A percentile compares a stretch with the other conserved stretches of the same genome.
These are phyloP conservation scores for Fusarium euwallaceae DNA, from an alignment of 2,329 filamentous ascomycete genomes.

Conservation along the genomic window DNA sequence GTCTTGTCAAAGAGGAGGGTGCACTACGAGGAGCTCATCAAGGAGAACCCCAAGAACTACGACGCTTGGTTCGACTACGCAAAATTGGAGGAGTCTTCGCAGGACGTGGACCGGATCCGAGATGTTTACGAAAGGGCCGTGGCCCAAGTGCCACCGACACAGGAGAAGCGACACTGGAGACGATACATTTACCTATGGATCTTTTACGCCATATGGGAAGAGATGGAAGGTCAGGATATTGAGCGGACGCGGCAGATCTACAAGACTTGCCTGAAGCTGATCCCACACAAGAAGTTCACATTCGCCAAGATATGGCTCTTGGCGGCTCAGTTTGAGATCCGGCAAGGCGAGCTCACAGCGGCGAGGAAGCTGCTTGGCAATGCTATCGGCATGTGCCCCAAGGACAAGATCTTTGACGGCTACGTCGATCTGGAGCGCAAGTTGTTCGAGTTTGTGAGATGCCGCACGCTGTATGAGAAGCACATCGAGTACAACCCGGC, in stretches of 20 bases:
- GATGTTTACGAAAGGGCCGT: slow-evolving; percentile 97
- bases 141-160: slow-evolving; percentile 92
- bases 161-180: slow-evolving; percentile 97
- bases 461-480: slow-evolving; percentile 92
- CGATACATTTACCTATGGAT: slow-evolving; percentile 98
- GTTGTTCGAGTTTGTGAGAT: slow-evolving; percentile 93
- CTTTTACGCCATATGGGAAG: slow-evolving; percentile 97
- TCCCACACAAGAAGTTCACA: slow-evolving; percentile 97
- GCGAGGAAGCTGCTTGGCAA: slow-evolving; percentile 91
- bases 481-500: slow-evolving; percentile 92
- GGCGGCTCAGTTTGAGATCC: slow-evolving; percentile 93
- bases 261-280: slow-evolving; percentile 84
- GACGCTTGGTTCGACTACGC: slow-evolving; percentile 98
- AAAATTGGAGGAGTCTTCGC: slow-evolving; percentile 86
- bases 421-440: slow-evolving; percentile 95
- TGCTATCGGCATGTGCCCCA: slow-evolving; percentile 93
- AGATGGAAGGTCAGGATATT: slow-evolving; percentile 83
- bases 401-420: slow-evolving; percentile 93
- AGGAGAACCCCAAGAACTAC: slow-evolving; percentile 96
- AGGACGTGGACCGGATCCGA: slow-evolving; percentile 84
- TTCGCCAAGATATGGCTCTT: slow-evolving; percentile 97
- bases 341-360: slow-evolving; percentile 82
- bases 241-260: slow-evolving; percentile 91
- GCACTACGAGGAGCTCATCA: slow-evolving; percentile 93
- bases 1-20: slow-evolving; percentile 94